A percentile compares a stretch with the other conserved stretches of the same genome.
phyloP scores from a whole-genome alignment of 768 basidiomycete species.

The Mycena albidolilacea region DNA sequence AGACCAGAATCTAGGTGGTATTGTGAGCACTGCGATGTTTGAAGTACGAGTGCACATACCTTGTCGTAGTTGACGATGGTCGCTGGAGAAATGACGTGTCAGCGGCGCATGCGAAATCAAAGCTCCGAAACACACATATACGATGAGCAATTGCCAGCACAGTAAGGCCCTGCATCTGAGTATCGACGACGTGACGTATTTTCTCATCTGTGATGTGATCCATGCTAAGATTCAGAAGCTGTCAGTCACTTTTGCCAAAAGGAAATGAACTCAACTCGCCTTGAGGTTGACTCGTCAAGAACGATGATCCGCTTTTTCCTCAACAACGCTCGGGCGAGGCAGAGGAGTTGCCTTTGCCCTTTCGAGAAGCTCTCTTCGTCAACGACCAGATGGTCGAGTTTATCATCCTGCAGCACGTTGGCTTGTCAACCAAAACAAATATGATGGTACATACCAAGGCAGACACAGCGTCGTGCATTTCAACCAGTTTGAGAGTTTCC shows the following conservation, averaged over 20 bases:
- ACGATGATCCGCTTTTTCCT: conserved; percentile 33
- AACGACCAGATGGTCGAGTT: conserved; percentile 31
- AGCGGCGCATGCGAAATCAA: background rate
- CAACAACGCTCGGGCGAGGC: conserved; percentile 31
- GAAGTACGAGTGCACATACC: conserved; percentile 1
- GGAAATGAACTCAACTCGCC: background rate
- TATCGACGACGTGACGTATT: conserved; percentile 32
- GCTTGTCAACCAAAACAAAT: background rate
- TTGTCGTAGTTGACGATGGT: conserved; percentile 35
- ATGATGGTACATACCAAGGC: conserved; percentile 9
- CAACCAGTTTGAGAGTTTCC: conserved; percentile 33
- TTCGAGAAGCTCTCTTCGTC: conserved; percentile 38
- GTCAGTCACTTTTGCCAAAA: background rate
- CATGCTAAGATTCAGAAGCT: conserved; percentile 21
- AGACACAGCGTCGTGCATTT: conserved; percentile 35
- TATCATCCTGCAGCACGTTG: conserved; percentile 21
- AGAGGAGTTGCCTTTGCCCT: conserved; percentile 34
- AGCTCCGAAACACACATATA: conserved; percentile 23
- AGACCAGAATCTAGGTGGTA: conserved; percentile 25
- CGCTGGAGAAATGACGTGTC: background rate
- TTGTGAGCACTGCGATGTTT: background rate
- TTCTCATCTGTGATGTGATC: conserved; percentile 36
- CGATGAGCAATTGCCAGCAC: conserved; percentile 34
- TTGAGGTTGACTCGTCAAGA: conserved; percentile 34
- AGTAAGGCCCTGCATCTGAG: conserved; percentile 32